Conservation (phyloP, 345 rosid genomes). For the Dipteronia sinensis region DNA sequence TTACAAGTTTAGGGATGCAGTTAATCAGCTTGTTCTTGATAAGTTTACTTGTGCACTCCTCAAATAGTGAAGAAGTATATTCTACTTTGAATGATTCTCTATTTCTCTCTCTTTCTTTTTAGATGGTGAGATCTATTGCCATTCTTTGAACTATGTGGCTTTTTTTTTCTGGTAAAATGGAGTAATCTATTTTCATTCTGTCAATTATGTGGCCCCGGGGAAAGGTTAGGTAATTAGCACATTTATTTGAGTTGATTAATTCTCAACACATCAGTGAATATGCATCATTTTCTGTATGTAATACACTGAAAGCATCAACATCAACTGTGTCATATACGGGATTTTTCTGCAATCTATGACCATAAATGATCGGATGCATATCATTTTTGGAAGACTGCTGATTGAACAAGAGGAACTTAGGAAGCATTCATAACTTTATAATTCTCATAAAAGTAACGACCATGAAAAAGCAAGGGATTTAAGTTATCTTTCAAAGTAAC, state of each 20-base stretch:
- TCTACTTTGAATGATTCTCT: conserved; percentile 9
- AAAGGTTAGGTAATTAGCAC: background rate
- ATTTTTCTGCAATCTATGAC: background rate
- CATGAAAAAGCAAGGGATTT: background rate
- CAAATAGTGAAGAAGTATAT: conserved; percentile 47
- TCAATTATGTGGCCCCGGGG: background rate
- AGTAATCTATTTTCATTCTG: background rate
- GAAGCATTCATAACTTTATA: background rate
- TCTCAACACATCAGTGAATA: background rate
- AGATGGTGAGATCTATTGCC: background rate
- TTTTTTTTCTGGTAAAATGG: background rate
- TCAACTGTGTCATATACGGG: background rate
- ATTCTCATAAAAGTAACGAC: background rate
- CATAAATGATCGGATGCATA: background rate
- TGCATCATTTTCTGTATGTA: background rate
- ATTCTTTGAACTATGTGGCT: background rate
- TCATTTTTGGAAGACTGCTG: background rate
- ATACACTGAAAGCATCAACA: background rate
- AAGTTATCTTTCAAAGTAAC: background rate
- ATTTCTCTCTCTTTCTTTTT: background rate
- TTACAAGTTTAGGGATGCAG: conserved; percentile 66
- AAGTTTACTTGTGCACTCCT: conserved; percentile 61
- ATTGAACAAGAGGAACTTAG: background rate
- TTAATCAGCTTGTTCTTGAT: conserved; percentile 53
- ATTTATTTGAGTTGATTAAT: background rate